Evolutionary conservation across 805 yeast genomes (phyloP), one percentile per base, ranked within the genome.

Genomic region (Wickerhamia fluorescens): DNA sequence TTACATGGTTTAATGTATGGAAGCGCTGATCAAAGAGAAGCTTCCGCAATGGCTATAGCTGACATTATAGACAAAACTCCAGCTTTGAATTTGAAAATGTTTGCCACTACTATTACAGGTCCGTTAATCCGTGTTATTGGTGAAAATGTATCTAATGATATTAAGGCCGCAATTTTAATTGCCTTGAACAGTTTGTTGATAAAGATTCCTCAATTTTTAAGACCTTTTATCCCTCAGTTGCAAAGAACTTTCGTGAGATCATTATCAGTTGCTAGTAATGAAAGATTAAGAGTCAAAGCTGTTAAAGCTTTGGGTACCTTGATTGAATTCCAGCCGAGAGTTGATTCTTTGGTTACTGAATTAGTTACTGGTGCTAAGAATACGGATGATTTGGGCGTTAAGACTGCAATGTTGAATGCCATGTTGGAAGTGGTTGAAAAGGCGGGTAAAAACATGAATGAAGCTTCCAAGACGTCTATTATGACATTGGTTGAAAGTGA

Each of bases 101-200:
- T 78, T 57, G 95, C 94, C 14, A 89, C 97, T 6, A 76, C 77
- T 16, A 85, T 94, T 39, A 88, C 96, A 16, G 99, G 99, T 60
- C 98, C 98, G 22, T 70, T 92, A 49, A 92, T 92, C 58, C 86
- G 99, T 68, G 95, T 89, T 33, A 84, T 89, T 49, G 98, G 99
- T 49, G 99, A 92, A 57, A 77, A 95, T 56, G 89, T 85, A 41
- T 73, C 79, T 11, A 71, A 94, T 37, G 95, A 87, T 42, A 85
- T 92, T 44, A 92, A 92, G 66, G 79, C 95, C 20, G 95, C 95
- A n/a, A 89, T 94, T 42, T 67, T 92, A 47, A 68, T 71, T 38
- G 94, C 97, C 1, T 70, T 94, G 53, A 82, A 81, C 49, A 73
- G 73, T 39, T 62, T 94, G 49, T 75, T 92, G 46, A 60, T 61